Percentiles rank a stretch among this genome's conserved stretches.
These are phyloP conservation scores for Eleusine coracana DNA, from an alignment of 176 grass and related monocot species.

Conservation along the genomic window DNA sequence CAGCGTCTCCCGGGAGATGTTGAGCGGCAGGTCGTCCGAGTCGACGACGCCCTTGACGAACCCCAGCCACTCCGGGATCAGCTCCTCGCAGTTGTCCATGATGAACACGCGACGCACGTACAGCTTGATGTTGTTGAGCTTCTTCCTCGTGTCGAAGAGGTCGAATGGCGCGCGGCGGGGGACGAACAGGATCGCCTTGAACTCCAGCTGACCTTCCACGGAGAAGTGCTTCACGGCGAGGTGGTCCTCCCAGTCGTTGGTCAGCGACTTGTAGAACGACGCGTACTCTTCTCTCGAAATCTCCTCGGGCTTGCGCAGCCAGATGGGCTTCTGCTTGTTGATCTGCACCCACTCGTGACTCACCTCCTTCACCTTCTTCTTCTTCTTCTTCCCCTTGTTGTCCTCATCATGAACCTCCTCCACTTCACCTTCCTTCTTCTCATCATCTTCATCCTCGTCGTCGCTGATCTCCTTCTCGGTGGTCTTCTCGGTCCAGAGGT, in stretches of 20 bases:
- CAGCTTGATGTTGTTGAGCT: conserved; percentile 97
- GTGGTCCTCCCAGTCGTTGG: conserved; percentile 90
- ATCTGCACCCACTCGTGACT: conserved; percentile 70
- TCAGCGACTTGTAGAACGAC: conserved; percentile 88
- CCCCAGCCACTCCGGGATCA: conserved; percentile 86
- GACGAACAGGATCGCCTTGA: conserved; percentile 76
- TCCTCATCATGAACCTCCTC: no score
- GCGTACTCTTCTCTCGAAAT: conserved; percentile 79
- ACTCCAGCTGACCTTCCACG: conserved; percentile 85
- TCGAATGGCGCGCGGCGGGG: conserved; percentile 72
- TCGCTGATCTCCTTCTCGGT: conserved; percentile 70
- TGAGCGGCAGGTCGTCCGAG: conserved; percentile 89
- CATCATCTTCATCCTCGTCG: conserved; percentile 27
- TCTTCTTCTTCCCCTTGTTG: neutral
- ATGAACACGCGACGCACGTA: conserved; percentile 94
- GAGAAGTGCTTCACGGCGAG: conserved; percentile 86
- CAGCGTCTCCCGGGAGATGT: conserved; percentile 69
- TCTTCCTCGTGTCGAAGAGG: conserved; percentile 93
- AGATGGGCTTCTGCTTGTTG: conserved; percentile 89
- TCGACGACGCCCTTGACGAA: conserved; percentile 94
- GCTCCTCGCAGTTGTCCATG: conserved; percentile 97
- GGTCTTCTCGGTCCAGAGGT: conserved; percentile 69
- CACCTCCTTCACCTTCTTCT: conserved; percentile 85
- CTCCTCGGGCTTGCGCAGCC: conserved; percentile 88
- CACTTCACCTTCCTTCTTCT: no score